phyloP scores from a whole-genome alignment of 768 basidiomycete genomes.

The Lepiota brunneoincarnata region DNA sequence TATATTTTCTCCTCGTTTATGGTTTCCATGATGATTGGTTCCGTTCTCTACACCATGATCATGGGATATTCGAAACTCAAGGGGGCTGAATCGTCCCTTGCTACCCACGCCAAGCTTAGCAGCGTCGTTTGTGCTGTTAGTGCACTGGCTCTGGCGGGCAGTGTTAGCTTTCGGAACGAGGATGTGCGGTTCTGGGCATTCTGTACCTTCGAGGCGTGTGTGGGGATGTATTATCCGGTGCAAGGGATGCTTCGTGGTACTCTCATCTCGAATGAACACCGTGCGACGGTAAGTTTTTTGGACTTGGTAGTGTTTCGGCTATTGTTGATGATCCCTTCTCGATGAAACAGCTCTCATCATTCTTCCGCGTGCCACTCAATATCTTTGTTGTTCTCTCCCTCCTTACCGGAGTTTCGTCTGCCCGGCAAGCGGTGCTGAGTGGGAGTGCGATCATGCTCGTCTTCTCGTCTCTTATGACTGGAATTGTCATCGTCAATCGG shows the following conservation, averaged over 20 bases:
- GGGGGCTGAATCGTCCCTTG: conserved; percentile 39
- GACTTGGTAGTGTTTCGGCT: background rate
- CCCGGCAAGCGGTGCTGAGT: conserved; percentile 57
- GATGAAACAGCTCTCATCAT: conserved; percentile 50
- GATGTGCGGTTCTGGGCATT: conserved; percentile 67
- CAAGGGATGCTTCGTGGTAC: conserved; percentile 72
- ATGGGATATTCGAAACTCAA: conserved; percentile 18
- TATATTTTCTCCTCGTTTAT: conserved; percentile 82
- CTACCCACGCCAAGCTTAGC: conserved; percentile 65
- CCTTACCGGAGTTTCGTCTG: conserved; percentile 65
- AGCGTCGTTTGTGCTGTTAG: conserved; percentile 59
- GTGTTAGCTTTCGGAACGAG: conserved; percentile 42
- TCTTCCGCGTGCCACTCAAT: conserved; percentile 76
- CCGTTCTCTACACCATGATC: conserved; percentile 61
- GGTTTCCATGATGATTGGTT: conserved; percentile 81
- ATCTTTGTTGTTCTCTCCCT: conserved; percentile 69
- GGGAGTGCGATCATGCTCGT: conserved; percentile 56
- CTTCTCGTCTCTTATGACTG: conserved; percentile 59
- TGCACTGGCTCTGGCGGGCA: conserved; percentile 52
- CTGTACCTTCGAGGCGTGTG: conserved; percentile 72
- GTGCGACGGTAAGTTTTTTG: conserved; percentile 57
- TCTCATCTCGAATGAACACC: conserved; percentile 67
- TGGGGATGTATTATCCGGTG: conserved; percentile 78
- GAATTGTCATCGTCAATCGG: conserved; percentile 39
- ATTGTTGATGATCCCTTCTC: background rate